These are phyloP conservation scores for Leccinum ochraceum DNA, from an alignment of 768 basidiomycete species.

Conservation along the genomic window DNA sequence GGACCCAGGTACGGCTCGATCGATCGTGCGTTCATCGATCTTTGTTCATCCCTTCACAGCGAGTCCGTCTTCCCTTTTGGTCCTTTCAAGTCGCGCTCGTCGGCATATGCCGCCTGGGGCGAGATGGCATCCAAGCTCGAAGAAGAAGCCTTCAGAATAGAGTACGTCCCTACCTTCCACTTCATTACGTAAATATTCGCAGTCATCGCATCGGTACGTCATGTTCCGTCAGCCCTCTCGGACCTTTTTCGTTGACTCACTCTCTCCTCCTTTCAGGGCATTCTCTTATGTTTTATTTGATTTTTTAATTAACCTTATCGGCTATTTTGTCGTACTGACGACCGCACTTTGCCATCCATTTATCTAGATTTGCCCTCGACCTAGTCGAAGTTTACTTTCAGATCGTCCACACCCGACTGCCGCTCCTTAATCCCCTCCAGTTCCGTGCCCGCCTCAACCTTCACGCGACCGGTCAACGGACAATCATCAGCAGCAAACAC, in stretches of 20 bases:
- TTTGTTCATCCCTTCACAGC: slow-evolving; percentile 32
- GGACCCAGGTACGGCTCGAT: slow-evolving; percentile 40
- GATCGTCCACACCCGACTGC: slow-evolving; percentile 85
- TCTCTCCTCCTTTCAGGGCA: slow-evolving; percentile 18
- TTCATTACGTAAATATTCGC: slow-evolving; percentile 33
- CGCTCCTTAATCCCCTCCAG: slow-evolving; percentile 80
- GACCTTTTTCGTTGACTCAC: neutral
- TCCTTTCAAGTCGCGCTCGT: slow-evolving; percentile 37
- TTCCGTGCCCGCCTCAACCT: slow-evolving; percentile 73
- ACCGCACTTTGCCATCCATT: slow-evolving; percentile 9
- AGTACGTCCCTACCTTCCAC: slow-evolving; percentile 60
- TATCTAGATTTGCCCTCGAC: slow-evolving; percentile 80
- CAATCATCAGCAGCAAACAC: slow-evolving; percentile 22
- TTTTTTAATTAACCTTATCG: slow-evolving; percentile 32
- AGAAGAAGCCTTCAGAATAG: slow-evolving; percentile 72
- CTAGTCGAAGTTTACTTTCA: slow-evolving; percentile 95
- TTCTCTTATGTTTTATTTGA: slow-evolving; percentile 27
- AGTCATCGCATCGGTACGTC: slow-evolving; percentile 27
- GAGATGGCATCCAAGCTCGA: slow-evolving; percentile 71
- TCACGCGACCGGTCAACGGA: slow-evolving; percentile 28
- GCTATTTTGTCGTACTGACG: slow-evolving; percentile 14
- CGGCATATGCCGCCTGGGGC: slow-evolving; percentile 71
- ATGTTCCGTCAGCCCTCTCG: slow-evolving; percentile 1
- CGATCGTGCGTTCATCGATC: slow-evolving; percentile 17
- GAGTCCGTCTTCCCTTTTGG: slow-evolving; percentile 37